Base-by-base conservation (phyloP, 441 rosid genomes). In the Biscutella laevigata region DNA sequence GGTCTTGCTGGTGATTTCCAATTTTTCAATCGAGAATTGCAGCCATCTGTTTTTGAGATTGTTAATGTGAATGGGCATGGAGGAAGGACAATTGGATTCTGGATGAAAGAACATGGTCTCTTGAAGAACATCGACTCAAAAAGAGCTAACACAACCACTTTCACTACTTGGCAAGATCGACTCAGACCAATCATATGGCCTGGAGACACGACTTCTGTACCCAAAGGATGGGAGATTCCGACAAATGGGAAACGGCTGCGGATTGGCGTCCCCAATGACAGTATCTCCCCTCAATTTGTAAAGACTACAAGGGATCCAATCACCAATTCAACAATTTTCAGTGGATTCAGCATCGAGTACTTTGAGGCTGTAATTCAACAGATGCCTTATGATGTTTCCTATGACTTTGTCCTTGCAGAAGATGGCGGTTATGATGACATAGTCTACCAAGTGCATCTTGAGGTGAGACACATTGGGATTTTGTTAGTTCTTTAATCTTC, bases 211-310 rank as follows among this genome's bases (percentile, higher is more conserved):
- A 61, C 6, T 16, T 17, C 5, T 2, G 3, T 53, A 15, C 83
- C 90, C 0, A 78, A 13, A 28, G 89, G 90, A 2, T 79, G 83
- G 86, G 74, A 74, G 45, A 35, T 79, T 7, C 80, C 84, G 0
- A 62, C 69, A 10, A 69, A 57, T 0, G 84, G 71, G 38, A 77
- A 65, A 36, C 79, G 10, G 50, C 36, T 86, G 45, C 51, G 29
- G 7, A 58, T 76, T 5, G 77, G 71, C n/a, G 84, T 86, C 4
- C 82, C 88, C 1, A 10, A 38, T 13, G 61, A 51, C 2, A 2
- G 0, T 0, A 71, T 42, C 8, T 79, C 66, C n/a, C 8, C 3
- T 0, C 54, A 68, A 12, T 75, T 84, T 6, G 68, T 82, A 7
- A 36, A 30, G 4, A 74, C 40, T 20, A 50, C 37, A 5, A 30